Percentiles rank a stretch among this genome's conserved stretches.
Evolutionary conservation across 176 grass and related monocot genomes (phyloP).

Genomic region (Ensete glaucum): DNA sequence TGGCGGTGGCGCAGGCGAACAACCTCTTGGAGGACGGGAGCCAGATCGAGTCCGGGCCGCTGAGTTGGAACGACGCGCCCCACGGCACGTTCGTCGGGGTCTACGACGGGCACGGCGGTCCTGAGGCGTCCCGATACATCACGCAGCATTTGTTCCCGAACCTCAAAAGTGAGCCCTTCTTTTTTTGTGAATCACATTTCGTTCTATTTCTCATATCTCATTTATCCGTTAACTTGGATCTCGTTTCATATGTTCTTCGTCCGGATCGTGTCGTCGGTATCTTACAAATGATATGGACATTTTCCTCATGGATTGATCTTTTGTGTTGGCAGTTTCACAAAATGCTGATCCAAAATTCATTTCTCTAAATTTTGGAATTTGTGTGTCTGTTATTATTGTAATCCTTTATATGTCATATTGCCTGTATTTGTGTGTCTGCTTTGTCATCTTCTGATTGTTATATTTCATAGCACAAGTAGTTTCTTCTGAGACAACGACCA

Average conservation of each 20-base stretch:
- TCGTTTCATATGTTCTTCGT: not conserved
- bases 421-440: not conserved
- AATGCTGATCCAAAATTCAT: not conserved
- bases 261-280: too few relatives aligned
- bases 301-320: not conserved
- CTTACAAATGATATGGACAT: not conserved
- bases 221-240: not conserved
- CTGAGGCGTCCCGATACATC: constrained; percentile 49
- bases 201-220: not conserved
- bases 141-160: constrained; percentile 39
- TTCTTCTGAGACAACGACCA: not conserved
- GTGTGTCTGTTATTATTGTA: too few relatives aligned
- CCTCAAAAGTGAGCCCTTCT: constrained; percentile 45
- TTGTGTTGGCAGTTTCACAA: not conserved
- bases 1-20: constrained; percentile 74
- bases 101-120: constrained; percentile 71
- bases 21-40: constrained; percentile 61
- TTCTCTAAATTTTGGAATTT: too few relatives aligned
- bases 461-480: not conserved
- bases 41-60: constrained; percentile 61
- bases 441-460: not conserved
- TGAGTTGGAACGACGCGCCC: constrained; percentile 12
- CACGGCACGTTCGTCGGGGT: constrained; percentile 56
- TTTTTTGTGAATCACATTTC: not conserved
- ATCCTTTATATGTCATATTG: not conserved